Evolutionary conservation across 1,284 basidiomycete genomes (phyloP), one percentile per base, ranked within the genome.

Genomic region (Fomitopsis pinicola): DNA sequence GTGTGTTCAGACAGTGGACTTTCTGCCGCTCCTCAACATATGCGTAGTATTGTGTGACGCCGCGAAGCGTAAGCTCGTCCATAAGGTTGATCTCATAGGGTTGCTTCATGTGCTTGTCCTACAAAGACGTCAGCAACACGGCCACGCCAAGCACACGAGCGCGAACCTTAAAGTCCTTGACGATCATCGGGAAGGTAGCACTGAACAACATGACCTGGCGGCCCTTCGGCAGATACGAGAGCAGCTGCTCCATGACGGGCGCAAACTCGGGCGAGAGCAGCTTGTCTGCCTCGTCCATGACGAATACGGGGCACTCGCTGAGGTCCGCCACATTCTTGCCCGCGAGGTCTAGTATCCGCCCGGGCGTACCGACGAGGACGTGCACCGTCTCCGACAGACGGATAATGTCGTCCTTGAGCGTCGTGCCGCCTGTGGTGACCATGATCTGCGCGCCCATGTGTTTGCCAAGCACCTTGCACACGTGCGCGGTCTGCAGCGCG

Each of bases 201-300:
- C 95, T 98, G 79, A 99, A 98, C 69, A 99, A 83, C 97, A 98
- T 98, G 72, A 98, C 95, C 79, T 99, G 97, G 63, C 95, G 85
- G 70, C 92, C 87, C 65, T 84, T 78, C 53, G 95, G 94, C 63
- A 98, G 84, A 76, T 93, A 92, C 50, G 84, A 82, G 62, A 99
- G 84, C 50, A 99, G 78, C 74, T 98, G 94, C 79, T 99, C 97
- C 88, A 99, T 97, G 63, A 99, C 97, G 59, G 97, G 96, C 10
- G 95, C 94, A 72, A 99, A 99, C 79, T 99, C 97, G 63, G 96
- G 95, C 10, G 92, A 95, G 58, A 99, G 87, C 58, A 99, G 87
- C 77, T 99, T 99, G 78, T 99, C 97, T 59, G 97, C 97, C 78
- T 99, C 97, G 77, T 99, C 97, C 95, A 98, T 97, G 67, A 97